Evolutionary conservation across 2,329 filamentous ascomycete species (phyloP), one percentile per base, ranked within the genome.

Genomic region (Paraphoma chrysanthemicola): DNA sequence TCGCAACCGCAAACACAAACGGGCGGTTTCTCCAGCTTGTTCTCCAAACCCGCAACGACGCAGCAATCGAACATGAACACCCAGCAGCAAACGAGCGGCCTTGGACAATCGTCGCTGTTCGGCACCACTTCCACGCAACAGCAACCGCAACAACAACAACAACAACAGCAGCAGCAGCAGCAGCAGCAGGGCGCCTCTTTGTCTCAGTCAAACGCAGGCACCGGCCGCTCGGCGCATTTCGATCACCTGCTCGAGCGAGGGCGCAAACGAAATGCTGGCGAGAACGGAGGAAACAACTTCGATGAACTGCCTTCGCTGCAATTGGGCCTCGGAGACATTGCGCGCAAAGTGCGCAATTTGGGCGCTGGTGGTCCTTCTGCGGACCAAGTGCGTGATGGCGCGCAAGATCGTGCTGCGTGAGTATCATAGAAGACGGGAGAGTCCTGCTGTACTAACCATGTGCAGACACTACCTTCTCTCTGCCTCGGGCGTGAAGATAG

Each of bases 401-500:
- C 75, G 23, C 77, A 77, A 56, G 71, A 75, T 46, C 75, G 75
- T 53, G 85, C 83, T 69, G 86, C 86, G 79, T 86, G 75, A 76
- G 83, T 61, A 39, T 9, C 28, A 31, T 7, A 6, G 6, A 6
- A 36, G 5, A 23, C 5, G 23, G 23, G 23, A 5, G 5, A 23
- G 23, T 23, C 23, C 50, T 7, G 11, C 9, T 41, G 6, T 48
- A 57, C 58, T 72, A 54, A 73, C 53, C 31, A n/a, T 10, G 44
- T 45, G 2, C 60, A 93, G 90, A 68, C 94, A 97, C 75, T 97
- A 97, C 77, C 84, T 98, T 41, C 88, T 99, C 48, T 93, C 94
- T 29, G 94, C 92, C 7, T 98, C 95, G 11, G 95, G 95, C 33
- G 91, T 99, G 54, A 92, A 96, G 70, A 92, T 94, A 12, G 90